phyloP scores from a whole-genome alignment of 768 basidiomycete species.

The Tulasnella sp. region DNA sequence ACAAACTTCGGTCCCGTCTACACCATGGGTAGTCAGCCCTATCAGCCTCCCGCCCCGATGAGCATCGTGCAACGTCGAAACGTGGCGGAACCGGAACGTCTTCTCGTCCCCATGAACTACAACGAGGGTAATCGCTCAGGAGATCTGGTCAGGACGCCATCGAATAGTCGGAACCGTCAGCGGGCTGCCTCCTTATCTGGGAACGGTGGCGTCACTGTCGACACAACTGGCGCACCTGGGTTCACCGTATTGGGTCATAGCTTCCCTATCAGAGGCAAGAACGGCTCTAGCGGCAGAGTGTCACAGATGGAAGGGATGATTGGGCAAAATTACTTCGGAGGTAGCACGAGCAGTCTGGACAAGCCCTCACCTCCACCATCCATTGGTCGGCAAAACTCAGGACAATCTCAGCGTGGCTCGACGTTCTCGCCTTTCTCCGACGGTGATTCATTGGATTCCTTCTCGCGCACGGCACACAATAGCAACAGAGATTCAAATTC shows the following conservation, averaged over 20 bases:
- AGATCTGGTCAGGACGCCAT: neutral
- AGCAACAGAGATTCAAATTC: constrained; percentile 25
- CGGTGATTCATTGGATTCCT: constrained; percentile 23
- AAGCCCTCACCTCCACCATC: neutral
- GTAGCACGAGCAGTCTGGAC: too few species aligned
- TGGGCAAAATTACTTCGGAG: too few species aligned
- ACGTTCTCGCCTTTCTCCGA: constrained; percentile 50
- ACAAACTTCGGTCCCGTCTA: neutral
- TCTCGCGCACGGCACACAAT: neutral
- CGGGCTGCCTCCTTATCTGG: constrained; percentile 8
- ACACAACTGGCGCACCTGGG: constrained; percentile 1
- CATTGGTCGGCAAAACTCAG: neutral
- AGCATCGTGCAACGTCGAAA: constrained; percentile 10
- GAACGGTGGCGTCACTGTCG: neutral
- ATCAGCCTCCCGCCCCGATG: neutral
- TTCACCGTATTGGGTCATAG: neutral
- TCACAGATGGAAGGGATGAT: neutral
- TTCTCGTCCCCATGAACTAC: neutral
- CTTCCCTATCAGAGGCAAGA: neutral
- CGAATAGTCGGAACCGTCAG: neutral
- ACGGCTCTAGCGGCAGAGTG: neutral
- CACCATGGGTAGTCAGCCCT: too few species aligned
- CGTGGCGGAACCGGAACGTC: constrained; percentile 4
- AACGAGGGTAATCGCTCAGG: neutral
- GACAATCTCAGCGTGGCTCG: neutral